Evolutionary conservation across 1,284 basidiomycete species (phyloP), one percentile per base, ranked within the genome.

Genomic region (Trametes polyzona): DNA sequence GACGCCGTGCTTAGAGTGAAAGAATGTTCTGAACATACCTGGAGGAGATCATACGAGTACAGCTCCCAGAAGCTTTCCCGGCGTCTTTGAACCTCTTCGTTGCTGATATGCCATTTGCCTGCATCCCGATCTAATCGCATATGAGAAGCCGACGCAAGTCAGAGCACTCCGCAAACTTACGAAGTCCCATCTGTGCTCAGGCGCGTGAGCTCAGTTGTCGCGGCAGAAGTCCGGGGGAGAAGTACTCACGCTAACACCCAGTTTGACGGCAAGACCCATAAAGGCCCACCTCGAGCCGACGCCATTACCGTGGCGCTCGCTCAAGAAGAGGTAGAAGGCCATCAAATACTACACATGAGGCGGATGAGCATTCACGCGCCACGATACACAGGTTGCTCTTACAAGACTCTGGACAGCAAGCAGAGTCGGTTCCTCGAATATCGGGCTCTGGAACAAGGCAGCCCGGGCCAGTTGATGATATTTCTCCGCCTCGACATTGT

Each of bases 221-320:
- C 35, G 26, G 17, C 14, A 36, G n/a, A 41, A 37, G 16, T n/a
- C 16, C 37, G 17, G 33, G 19, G 35, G 24, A 35, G 24, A 8
- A 32, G 40, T 16, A 80, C 88, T 78, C 66, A 92, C 89, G 69
- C 87, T 89, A 68, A 92, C 87, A 30, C 84, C 86, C 55, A 91
- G 75, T 73, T 90, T 92, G 58, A 90, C 84, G 17, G 89, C 86
- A 49, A 91, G 79, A 21, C 89, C 90, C 80, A 90, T 90, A 56
- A 88, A 83, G 8, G 84, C 83, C 88, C 88, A 91, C 33, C 89
- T 79, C n/a, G 83, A 82, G 16, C 88, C 88, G 59, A 86, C 85
- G 62, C 79, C 83, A 24, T 81, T 84, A 16, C 87, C 87, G 69
- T 90, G 86, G 61, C 87, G 80, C 71, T 91, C 88, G 53, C 83